A percentile compares a stretch with the other conserved stretches of the same genome.
phyloP scores from a whole-genome alignment of 768 basidiomycete genomes.

The Leccinum subtestaceum region DNA sequence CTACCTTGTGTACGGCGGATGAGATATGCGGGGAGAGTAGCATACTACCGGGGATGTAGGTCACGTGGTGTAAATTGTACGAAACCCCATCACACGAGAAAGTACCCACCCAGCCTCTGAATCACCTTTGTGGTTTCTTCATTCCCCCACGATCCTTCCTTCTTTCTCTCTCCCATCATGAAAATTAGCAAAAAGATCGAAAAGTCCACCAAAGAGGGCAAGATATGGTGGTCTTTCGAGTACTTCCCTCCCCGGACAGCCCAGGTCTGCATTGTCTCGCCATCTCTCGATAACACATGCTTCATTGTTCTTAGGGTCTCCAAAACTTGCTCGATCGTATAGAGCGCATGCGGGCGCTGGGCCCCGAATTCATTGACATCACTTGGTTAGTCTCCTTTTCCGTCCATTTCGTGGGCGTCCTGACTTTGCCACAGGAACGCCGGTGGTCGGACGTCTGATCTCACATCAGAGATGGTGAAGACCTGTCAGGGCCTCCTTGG shows the following conservation, averaged over 20 bases:
- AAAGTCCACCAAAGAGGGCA: slow-evolving; percentile 78
- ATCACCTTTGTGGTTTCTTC: slow-evolving; percentile 2
- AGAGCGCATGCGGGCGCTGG: slow-evolving; percentile 93
- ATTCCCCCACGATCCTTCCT: slow-evolving; percentile 20
- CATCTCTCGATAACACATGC: background rate
- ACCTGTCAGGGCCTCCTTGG: slow-evolving; percentile 92
- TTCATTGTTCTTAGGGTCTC: slow-evolving; percentile 33
- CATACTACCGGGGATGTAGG: background rate
- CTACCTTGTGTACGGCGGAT: slow-evolving; percentile 38
- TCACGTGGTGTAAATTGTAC: slow-evolving; percentile 20
- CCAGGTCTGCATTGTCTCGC: slow-evolving; percentile 53
- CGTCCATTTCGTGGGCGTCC: background rate
- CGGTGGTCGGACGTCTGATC: slow-evolving; percentile 90
- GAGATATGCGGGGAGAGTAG: background rate
- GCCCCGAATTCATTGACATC: slow-evolving; percentile 98
- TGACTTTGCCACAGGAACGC: slow-evolving; percentile 69
- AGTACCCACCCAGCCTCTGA: slow-evolving; percentile 25
- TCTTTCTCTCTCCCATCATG: slow-evolving; percentile 47
- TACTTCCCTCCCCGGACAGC: slow-evolving; percentile 96
- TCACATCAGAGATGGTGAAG: slow-evolving; percentile 92
- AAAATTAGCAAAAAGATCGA: slow-evolving; percentile 94
- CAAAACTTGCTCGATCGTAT: slow-evolving; percentile 98
- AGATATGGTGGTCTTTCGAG: slow-evolving; percentile 98
- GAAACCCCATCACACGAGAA: slow-evolving; percentile 15
- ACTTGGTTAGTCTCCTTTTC: slow-evolving; percentile 63